A percentile compares a stretch with the other conserved stretches of the same genome.
These are phyloP conservation scores for Dictyostelium capitatum DNA, from an alignment of 78 protist species.

Conservation along the genomic window DNA sequence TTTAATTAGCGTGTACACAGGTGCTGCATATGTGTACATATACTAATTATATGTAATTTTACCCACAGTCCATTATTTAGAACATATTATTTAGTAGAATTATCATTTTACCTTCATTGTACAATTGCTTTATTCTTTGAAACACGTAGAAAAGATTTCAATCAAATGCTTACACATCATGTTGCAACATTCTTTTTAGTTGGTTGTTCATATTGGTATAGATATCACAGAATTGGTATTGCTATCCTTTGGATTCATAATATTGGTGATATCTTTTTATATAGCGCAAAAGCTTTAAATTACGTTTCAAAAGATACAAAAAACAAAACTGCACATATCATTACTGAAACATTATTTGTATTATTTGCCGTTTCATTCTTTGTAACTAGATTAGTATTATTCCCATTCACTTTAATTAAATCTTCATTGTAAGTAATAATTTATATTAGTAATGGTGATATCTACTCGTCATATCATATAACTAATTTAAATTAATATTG, in stretches of 20 bases:
- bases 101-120: conserved; percentile 70
- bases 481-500: not conserved
- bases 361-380: conserved; percentile 49
- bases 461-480: no score
- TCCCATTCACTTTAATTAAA: conserved; percentile 57
- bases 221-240: conserved; percentile 79
- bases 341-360: conserved; percentile 26
- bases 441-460: not conserved
- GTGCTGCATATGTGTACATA: no score
- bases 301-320: conserved; percentile 48
- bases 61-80: conserved; percentile 54
- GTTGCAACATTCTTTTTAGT: conserved; percentile 76
- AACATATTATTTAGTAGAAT: conserved; percentile 61
- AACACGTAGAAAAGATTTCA: conserved; percentile 73
- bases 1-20: no score
- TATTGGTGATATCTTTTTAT: conserved; percentile 63
- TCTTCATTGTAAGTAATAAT: conserved; percentile 48
- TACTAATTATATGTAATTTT: not conserved
- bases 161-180: conserved; percentile 79
- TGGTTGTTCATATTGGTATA: conserved; percentile 60
- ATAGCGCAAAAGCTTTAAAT: conserved; percentile 64
- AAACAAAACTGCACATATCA: not conserved
- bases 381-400: conserved; percentile 40
- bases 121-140: conserved; percentile 73
- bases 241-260: conserved; percentile 64